These are phyloP conservation scores for Pharnaceum exiguum DNA, from an alignment of 148 eudicot species.

Conservation along the genomic window DNA sequence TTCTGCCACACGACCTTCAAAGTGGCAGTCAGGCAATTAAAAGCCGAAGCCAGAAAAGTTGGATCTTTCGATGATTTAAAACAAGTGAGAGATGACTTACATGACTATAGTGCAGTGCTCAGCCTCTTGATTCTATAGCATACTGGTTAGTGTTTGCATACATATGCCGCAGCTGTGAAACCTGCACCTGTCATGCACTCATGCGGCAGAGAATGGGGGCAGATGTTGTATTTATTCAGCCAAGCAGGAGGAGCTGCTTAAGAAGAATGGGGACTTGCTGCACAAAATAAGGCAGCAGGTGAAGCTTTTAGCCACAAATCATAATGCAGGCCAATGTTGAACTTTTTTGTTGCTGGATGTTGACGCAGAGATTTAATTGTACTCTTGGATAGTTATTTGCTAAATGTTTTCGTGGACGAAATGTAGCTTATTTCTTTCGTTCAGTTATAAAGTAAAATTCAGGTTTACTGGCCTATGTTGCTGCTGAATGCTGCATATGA, in stretches of 20 bases:
- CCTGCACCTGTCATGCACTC: conserved; percentile 36
- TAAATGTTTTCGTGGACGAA: too few relatives aligned
- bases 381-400: too few relatives aligned
- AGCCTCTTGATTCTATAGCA: conserved; percentile 32
- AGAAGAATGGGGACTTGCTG: too few relatives aligned
- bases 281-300: too few relatives aligned
- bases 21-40: conserved; percentile 40
- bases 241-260: conserved; percentile 42
- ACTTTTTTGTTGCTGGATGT: too few relatives aligned
- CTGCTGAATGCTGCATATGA: too few relatives aligned
- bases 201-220: conserved; percentile 49
- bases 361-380: too few relatives aligned
- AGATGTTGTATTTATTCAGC: conserved; percentile 42
- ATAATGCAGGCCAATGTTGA: too few relatives aligned
- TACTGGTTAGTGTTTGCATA: conserved; percentile 43
- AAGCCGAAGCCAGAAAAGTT: conserved; percentile 17
- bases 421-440: too few relatives aligned
- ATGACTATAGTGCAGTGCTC: conserved; percentile 44
- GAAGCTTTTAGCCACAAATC: too few relatives aligned
- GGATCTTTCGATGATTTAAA: conserved; percentile 23
- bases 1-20: conserved; percentile 46
- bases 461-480: too few relatives aligned
- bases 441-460: too few relatives aligned
- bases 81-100: conserved; percentile 45
- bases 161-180: conserved; percentile 50